Conservation (phyloP, 75 land plant genomes). For the Sequoia sempervirens region DNA sequence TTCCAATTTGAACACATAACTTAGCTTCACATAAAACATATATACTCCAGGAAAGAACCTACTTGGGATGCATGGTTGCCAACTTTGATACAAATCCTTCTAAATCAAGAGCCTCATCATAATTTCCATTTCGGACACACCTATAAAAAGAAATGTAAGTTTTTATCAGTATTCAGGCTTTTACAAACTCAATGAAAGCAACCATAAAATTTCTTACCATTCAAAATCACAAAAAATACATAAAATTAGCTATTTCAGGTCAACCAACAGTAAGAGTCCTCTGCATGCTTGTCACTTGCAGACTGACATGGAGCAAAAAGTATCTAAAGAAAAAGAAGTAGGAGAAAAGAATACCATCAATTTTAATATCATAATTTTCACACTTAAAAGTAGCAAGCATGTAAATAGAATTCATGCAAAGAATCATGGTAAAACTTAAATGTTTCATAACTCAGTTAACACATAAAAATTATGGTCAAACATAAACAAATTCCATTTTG, state of each 20-base stretch:
- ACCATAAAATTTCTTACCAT: not conserved
- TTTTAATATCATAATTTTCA: not conserved
- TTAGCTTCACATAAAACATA: not conserved
- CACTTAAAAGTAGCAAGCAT: not conserved
- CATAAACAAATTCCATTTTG: not conserved
- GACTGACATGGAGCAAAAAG: not conserved
- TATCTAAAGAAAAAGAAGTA: not conserved
- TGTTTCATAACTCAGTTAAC: not conserved
- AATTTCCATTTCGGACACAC: slow-evolving; percentile 97
- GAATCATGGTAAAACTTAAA: not conserved
- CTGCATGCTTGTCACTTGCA: not conserved
- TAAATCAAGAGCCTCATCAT: slow-evolving; percentile 99
- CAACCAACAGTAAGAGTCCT: not conserved
- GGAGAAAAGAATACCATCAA: not conserved
- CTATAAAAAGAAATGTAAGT: slow-evolving; percentile 43
- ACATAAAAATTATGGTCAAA: not conserved
- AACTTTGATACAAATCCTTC: slow-evolving; percentile 91
- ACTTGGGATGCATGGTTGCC: slow-evolving; percentile 93
- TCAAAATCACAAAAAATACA: not conserved
- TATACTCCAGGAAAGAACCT: slow-evolving; percentile 9
- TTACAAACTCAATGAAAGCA: slow-evolving; percentile 2
- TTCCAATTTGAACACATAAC: not conserved
- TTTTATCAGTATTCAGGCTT: not conserved
- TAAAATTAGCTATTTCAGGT: not conserved
- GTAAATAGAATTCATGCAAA: not conserved